Evolutionary conservation across 2,329 filamentous ascomycete species (phyloP).

Genomic region (Penicillium fuscoglaucum): DNA sequence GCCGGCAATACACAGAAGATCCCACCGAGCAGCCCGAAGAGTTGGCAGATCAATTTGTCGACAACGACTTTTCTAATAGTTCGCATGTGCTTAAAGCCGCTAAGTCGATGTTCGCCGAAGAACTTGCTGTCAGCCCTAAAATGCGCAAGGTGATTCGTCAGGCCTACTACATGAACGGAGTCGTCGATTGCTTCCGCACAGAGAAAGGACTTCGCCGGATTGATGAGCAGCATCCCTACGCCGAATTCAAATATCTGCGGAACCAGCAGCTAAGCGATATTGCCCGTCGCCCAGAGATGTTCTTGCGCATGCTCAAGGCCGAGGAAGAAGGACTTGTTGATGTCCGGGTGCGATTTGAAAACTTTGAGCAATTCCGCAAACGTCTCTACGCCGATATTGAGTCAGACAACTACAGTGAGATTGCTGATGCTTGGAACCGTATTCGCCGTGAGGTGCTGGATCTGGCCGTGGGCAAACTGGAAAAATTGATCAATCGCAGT

Average conservation of each 20-base stretch:
- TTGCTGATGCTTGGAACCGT: constrained; percentile 92
- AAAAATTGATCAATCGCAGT: constrained; percentile 80
- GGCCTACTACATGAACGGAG: constrained; percentile 78
- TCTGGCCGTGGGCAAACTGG: constrained; percentile 75
- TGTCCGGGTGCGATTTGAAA: constrained; percentile 75
- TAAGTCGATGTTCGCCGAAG: constrained; percentile 86
- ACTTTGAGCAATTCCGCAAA: constrained; percentile 72
- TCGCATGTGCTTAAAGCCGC: constrained; percentile 75
- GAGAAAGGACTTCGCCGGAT: constrained; percentile 93
- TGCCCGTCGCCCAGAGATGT: constrained; percentile 80
- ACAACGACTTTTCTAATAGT: constrained; percentile 72
- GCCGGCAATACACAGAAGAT: constrained; percentile 82
- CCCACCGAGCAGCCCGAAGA: constrained; percentile 77
- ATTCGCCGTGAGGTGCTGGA: constrained; percentile 84
- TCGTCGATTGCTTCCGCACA: constrained; percentile 84
- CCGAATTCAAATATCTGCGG: constrained; percentile 94
- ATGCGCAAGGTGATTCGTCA: constrained; percentile 84
- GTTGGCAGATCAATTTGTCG: constrained; percentile 75
- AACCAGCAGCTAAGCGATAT: constrained; percentile 84
- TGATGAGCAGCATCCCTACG: constrained; percentile 92
- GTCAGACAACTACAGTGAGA: constrained; percentile 92
- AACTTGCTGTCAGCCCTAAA: constrained; percentile 81
- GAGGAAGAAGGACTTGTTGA: constrained; percentile 92
- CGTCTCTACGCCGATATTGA: constrained; percentile 80
- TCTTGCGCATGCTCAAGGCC: constrained; percentile 94